A percentile compares a stretch with the other conserved stretches of the same genome.
Evolutionary conservation across 306 rosid species (phyloP).

Genomic region (Vigna angularis): DNA sequence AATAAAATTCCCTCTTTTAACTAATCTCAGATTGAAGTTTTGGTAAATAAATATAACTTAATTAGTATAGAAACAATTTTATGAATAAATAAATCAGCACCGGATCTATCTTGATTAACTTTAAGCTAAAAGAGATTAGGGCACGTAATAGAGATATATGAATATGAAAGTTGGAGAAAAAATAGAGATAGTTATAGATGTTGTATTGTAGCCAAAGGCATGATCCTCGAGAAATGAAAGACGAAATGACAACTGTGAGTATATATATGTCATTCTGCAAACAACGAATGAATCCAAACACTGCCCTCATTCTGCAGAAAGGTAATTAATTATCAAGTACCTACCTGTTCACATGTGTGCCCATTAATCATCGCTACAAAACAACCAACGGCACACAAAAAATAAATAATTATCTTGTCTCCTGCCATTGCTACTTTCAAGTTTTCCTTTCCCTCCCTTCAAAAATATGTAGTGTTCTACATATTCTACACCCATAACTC

Average conservation of each 20-base stretch:
- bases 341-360: constrained; percentile 72
- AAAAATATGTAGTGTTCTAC: constrained; percentile 12
- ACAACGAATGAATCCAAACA: constrained; percentile 36
- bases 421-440: constrained; percentile 35
- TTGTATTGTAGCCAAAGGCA: no score
- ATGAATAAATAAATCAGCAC: no score
- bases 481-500: not conserved
- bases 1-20: no score
- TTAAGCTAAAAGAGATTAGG: no score
- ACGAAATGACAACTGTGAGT: not conserved
- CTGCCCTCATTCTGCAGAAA: constrained; percentile 53
- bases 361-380: constrained; percentile 60
- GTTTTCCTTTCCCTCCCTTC: not conserved
- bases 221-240: constrained; percentile 6
- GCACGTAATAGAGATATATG: no score
- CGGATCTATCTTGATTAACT: no score
- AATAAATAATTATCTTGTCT: constrained; percentile 47
- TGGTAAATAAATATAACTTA: no score
- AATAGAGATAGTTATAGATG: no score
- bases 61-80: no score
- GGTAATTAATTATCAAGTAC: constrained; percentile 45
- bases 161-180: no score
- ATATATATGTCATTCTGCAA: not conserved
- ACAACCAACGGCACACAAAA: constrained; percentile 49
- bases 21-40: no score